Evolutionary conservation across 306 rosid genomes (phyloP).

Genomic region (cucumber (Cucumis sativus)): Cucumber_9930_V3 NC_026657.2:707501-708000

Average conservation of each 20-base stretch:
- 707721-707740: neutral
- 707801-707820: neutral
- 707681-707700: neutral
- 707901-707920: too few species aligned
- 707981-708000: too few species aligned
- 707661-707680: neutral
- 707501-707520: too few species aligned
- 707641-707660: neutral
- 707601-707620: too few species aligned
- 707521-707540: too few species aligned
- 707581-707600: too few species aligned
- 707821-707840: neutral
- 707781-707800: neutral
- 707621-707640: too few species aligned
- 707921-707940: too few species aligned
- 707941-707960: too few species aligned
- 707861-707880: neutral
- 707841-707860: neutral
- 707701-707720: neutral
- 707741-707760: neutral
- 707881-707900: neutral
- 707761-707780: neutral
- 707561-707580: too few species aligned
- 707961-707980: too few species aligned
- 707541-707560: too few species aligned